Percentiles rank a stretch among this genome's conserved stretches.
These are phyloP conservation scores for Chlamydomonas schloesseri DNA, from an alignment of 139 green algal genomes.

Conservation along the genomic window DNA sequence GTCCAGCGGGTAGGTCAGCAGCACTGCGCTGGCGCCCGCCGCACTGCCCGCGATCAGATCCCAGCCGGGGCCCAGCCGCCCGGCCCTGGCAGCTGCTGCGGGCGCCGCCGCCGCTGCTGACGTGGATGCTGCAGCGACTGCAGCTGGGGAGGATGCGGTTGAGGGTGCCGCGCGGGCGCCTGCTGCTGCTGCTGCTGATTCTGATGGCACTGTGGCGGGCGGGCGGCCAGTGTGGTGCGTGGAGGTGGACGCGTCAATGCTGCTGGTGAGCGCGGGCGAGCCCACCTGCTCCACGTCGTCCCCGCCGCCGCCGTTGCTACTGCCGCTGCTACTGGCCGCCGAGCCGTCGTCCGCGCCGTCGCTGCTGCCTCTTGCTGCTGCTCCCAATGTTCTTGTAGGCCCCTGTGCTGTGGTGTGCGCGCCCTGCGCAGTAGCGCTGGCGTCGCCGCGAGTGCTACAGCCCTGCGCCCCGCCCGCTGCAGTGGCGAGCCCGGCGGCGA, in stretches of 20 bases:
- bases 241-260: conserved; percentile 9
- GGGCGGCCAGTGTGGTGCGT: neutral
- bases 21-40: conserved; percentile 86
- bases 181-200: neutral
- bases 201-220: neutral
- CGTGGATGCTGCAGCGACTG: neutral
- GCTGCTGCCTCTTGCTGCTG: no score
- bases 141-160: no score
- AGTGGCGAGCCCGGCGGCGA: no score
- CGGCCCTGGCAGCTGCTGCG: neutral
- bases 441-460: no score
- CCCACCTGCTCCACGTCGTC: neutral
- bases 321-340: no score
- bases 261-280: neutral
- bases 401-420: no score
- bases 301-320: neutral
- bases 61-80: conserved; percentile 48
- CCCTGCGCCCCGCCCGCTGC: no score
- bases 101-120: conserved; percentile 2
- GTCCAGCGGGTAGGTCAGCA: conserved; percentile 93
- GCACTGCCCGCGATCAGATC: conserved; percentile 85
- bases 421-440: no score
- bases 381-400: no score
- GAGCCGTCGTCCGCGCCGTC: no score
- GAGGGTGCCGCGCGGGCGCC: no score